These are phyloP conservation scores for Pseudotsuga menziesii DNA, from an alignment of 75 land plant species.

Conservation along the genomic window DNA sequence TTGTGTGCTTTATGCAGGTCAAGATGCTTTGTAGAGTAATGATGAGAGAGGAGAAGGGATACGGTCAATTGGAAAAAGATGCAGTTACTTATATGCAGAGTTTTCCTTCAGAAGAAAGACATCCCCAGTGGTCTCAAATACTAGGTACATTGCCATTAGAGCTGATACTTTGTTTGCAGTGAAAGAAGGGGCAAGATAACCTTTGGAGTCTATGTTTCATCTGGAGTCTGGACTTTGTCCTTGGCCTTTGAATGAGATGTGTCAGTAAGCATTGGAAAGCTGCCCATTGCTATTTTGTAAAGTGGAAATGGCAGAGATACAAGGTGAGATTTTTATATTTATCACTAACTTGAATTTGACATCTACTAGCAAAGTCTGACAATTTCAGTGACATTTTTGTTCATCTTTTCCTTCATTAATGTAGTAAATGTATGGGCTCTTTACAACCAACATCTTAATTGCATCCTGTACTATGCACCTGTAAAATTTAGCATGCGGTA, in stretches of 20 bases:
- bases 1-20: constrained; percentile 4
- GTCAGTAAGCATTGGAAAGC: constrained; percentile 4
- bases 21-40: neutral
- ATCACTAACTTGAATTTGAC: neutral
- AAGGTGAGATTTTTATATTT: constrained; percentile 4
- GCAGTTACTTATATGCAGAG: neutral
- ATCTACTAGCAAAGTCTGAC: neutral
- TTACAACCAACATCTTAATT: neutral
- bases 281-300: neutral
- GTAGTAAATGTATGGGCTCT: neutral
- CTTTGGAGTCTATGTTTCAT: neutral
- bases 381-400: neutral
- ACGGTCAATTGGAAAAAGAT: neutral
- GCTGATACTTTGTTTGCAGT: neutral
- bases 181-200: neutral
- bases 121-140: neutral
- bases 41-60: neutral
- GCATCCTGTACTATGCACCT: neutral
- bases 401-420: neutral
- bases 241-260: neutral
- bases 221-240: neutral
- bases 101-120: neutral
- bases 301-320: neutral
- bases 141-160: neutral
- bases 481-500: neutral